Conservation (phyloP, 2,329 filamentous ascomycete species). For the Sarocladiaceae sp. region DNA sequence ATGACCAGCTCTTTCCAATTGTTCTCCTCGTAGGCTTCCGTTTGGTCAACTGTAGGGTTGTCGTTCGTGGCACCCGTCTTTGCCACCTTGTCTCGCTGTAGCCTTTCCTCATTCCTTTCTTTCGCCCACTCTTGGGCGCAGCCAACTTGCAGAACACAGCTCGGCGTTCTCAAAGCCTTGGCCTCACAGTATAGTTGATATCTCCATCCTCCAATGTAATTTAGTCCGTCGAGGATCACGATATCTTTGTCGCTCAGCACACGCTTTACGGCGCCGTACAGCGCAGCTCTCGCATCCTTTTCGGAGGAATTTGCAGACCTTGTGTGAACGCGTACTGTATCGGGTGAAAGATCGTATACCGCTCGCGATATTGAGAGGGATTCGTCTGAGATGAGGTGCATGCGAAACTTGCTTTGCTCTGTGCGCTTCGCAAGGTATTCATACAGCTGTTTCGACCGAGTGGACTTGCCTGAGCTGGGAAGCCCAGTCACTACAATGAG, state of each 20-base stretch:
- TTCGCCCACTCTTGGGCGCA: slow-evolving; percentile 48
- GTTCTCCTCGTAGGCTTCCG: slow-evolving; percentile 45
- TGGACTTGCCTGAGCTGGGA: slow-evolving; percentile 66
- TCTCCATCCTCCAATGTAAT: slow-evolving; percentile 88
- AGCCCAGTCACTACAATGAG: slow-evolving; percentile 64
- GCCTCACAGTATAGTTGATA: slow-evolving; percentile 85
- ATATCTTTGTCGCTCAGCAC: slow-evolving; percentile 68
- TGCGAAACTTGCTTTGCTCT: slow-evolving; percentile 48
- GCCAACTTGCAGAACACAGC: slow-evolving; percentile 67
- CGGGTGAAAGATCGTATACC: slow-evolving; percentile 63
- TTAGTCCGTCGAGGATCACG: slow-evolving; percentile 74
- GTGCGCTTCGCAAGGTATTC: slow-evolving; percentile 59
- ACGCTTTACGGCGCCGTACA: slow-evolving; percentile 76
- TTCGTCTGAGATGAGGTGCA: slow-evolving; percentile 73
- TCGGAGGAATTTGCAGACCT: slow-evolving; percentile 71
- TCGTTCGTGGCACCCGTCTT: slow-evolving; percentile 8
- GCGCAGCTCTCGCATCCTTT: slow-evolving; percentile 74
- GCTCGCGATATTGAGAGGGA: slow-evolving; percentile 63
- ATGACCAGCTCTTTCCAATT: slow-evolving; percentile 80
- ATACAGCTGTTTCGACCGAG: slow-evolving; percentile 62
- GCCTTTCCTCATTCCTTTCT: slow-evolving; percentile 56
- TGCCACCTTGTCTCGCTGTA: slow-evolving; percentile 26
- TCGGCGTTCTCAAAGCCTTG: slow-evolving; percentile 72
- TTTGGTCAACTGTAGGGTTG: slow-evolving; percentile 14
- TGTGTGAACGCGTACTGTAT: slow-evolving; percentile 49